These are phyloP conservation scores for Aspergillus sojae DNA, from an alignment of 2,329 filamentous ascomycete genomes.

Conservation along the genomic window DNA sequence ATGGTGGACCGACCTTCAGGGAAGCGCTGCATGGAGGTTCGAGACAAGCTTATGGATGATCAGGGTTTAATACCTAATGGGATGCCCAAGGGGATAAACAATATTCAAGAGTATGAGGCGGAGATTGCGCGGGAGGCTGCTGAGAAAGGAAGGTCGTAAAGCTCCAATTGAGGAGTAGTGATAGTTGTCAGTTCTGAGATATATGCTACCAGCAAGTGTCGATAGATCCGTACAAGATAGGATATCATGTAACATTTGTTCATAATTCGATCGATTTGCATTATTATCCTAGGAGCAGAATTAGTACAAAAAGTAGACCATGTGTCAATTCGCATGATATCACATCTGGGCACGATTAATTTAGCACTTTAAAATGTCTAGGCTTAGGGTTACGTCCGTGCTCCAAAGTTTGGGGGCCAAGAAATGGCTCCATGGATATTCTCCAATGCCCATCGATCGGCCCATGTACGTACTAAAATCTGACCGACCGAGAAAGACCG, in stretches of 20 bases:
- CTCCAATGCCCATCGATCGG: not conserved
- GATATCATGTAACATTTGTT: no score
- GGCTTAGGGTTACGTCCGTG: not conserved
- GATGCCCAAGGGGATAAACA: not conserved
- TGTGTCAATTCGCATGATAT: no score
- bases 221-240: no score
- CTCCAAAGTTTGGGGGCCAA: not conserved
- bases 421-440: not conserved
- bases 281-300: no score
- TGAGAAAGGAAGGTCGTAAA: not conserved
- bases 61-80: not conserved
- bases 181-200: no score
- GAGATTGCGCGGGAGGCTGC: not conserved
- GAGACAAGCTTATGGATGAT: not conserved
- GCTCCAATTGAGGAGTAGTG: no score
- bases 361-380: not conserved
- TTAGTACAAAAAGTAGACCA: not conserved
- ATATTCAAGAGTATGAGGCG: not conserved
- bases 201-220: no score
- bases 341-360: not conserved
- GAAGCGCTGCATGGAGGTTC: not conserved
- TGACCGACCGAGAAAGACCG: not conserved
- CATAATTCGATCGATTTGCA: no score
- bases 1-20: not conserved
- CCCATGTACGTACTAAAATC: not conserved